Evolutionary conservation across 345 rosid species (phyloP).

Genomic region (Noccaea caerulescens): DNA sequence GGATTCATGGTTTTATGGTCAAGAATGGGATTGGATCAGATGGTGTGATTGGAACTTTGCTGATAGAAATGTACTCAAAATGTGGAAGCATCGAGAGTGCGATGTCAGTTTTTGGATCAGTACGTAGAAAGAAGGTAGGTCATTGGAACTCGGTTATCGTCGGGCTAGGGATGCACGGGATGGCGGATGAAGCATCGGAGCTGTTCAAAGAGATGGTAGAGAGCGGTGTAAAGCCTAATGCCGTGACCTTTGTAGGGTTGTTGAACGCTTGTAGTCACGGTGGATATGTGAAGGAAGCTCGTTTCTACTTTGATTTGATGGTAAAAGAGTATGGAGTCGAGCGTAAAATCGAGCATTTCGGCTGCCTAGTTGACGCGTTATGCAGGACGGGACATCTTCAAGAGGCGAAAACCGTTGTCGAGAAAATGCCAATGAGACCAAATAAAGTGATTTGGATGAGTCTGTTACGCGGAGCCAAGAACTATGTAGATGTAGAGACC

Average conservation of each 20-base stretch:
- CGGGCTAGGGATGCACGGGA: conserved; percentile 72
- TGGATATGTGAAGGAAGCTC: conserved; percentile 68
- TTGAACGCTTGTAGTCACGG: conserved; percentile 73
- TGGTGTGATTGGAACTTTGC: conserved; percentile 57
- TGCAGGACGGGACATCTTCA: conserved; percentile 62
- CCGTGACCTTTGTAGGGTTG: conserved; percentile 68
- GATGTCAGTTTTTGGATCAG: conserved; percentile 44
- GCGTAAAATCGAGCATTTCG: conserved; percentile 64
- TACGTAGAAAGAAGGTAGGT: conserved; percentile 55
- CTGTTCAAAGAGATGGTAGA: conserved; percentile 54
- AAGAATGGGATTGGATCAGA: conserved; percentile 50
- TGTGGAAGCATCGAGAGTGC: conserved; percentile 69
- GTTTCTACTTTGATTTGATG: conserved; percentile 58
- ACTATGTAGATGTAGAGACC: conserved; percentile 48
- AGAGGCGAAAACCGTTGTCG: conserved; percentile 59
- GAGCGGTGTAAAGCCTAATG: conserved; percentile 50
- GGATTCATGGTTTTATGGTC: conserved; percentile 62
- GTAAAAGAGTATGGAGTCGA: conserved; percentile 51
- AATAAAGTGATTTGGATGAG: conserved; percentile 69
- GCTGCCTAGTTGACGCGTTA: conserved; percentile 65
- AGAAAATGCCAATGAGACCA: conserved; percentile 62
- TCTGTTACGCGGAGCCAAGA: conserved; percentile 59
- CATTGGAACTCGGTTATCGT: conserved; percentile 77
- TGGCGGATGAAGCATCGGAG: conserved; percentile 54
- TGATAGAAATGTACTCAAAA: conserved; percentile 72